Evolutionary conservation across 225 moss, liverwort and hornwort genomes (phyloP), one percentile per base, ranked within the genome.

Genomic region (Anthoceros angustus): DNA sequence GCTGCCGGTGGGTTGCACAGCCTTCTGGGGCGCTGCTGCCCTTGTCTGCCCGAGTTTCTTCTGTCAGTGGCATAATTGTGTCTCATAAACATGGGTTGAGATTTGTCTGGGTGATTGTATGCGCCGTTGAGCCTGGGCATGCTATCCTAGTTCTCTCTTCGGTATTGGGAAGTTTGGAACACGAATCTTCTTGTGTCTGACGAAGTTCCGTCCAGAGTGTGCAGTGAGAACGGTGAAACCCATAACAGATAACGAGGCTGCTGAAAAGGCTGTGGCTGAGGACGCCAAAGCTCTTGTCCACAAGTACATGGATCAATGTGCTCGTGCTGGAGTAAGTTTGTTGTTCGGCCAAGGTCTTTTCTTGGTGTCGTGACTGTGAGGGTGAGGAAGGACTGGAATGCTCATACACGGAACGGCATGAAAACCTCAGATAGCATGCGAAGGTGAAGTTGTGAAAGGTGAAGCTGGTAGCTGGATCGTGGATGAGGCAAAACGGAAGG

Each of bases 261-360:
- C 75, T 1, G 70, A 70, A 62, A 77, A 14, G 62, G 46, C 45
- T 71, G 69, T 70, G 10, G 77, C 72, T 10, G 61, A 62, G 39
- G 60, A 64, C 4, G 75, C 82, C 2, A 88, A 85, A 78, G 69
- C 40, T 16, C 78, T 92, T 40, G 76, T 92, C 41, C 73, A 76
- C 40, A 92, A 66, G 66, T 89, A 76, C 23, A 77, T 86, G 16
- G 70, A 84, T 68, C 80, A 82, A 67, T 84, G 85, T 71, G 69
- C 76, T 14, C 80, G 86, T 62, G 73, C 82, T 67, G 77, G 77
- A 70, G 91, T 91, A 81, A 77, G 75, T 69, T 24, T 63, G 18
- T 40, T 41, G 18, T 50, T 40, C 49, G 2, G 40, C 10, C 6
- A 39, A 14, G 10, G 38, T n/a, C 38, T 12, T 12, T 66, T 15